Base-by-base conservation (phyloP, 2,329 filamentous ascomycete species). In the Fusarium sp. region DNA sequence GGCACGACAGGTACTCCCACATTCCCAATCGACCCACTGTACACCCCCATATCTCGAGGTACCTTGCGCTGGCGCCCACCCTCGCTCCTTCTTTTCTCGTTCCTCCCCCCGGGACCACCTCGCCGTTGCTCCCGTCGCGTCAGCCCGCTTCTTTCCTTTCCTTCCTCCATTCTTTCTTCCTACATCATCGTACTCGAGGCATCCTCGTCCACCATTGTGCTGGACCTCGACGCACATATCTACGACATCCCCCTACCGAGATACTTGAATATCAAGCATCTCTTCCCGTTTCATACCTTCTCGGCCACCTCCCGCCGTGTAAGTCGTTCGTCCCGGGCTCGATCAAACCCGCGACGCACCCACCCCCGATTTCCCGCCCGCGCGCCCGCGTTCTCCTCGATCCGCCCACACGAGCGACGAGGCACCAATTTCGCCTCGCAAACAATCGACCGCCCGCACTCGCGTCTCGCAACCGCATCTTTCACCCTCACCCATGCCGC, bases 101-200 rank as follows among this genome's bases (percentile, higher is more conserved):
- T 71, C 76, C 50, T 54, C 77, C 76, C 45, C 67, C 75, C 75
- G 76, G 77, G 77, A 72, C 72, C 75, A 76, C 74, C 63, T 71
- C 73, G 69, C 69, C 72, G 76, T 79, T 77, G 74, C 73, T 77
- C 73, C 70, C 68, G 74, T 77, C 77, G 80, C 80, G 79, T 75
- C 78, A 79, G 77, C 76, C 75, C 69, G 71, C 75, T 75, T 71
- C 71, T 77, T 76, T 67, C 64, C 60, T 45, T 75, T 64, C 58
- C 72, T 65, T 64, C 59, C 69, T 76, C 43, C 65, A 56, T 71
- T 65, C 57, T 58, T 65, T 69, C 68, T 61, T 72, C 74, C 70
- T 75, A 71, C 66, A 72, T 72, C 62, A 54, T 66, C 68, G 33
- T 71, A 43, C 66, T 68, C 54, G 52, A 41, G 29, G 59, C 52